Evolutionary conservation across 2,329 filamentous ascomycete species (phyloP), one percentile per base, ranked within the genome.

Genomic region (Bipolaris zeicola): DNA sequence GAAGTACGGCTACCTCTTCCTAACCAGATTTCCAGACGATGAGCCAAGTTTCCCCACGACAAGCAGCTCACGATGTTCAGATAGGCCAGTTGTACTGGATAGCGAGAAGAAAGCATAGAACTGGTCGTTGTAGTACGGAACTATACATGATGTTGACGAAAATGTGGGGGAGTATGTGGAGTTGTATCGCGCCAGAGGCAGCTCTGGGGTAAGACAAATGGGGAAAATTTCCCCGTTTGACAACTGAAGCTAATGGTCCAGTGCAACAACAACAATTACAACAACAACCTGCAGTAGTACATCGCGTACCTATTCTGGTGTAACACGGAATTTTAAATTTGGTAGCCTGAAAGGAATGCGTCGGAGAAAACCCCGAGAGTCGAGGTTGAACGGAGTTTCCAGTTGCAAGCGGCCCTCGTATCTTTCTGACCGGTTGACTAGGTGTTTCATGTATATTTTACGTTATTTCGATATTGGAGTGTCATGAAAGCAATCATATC

Each of bases 191-290:
- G 42, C 7, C 38, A 48, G 57, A 48, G 16, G 50, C 46, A 14
- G 3, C 37, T 28, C 33, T 33, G n/a, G 51, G 52, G 10, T 16
- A 41, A 13, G 48, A 43, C 52, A 8, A n/a, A 65, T 50, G 65
- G 65, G 65, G 67, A 59, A 68, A 67, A 36, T 57, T 61, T 64
- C 67, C 64, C 63, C 63, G 54, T 62, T 33, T 4, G 49, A 24
- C 3, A 10, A 20, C 44, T 28, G 13, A 33, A 22, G 50, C 47
- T 16, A 42, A 38, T 16, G 43, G 52, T 28, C 44, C 57, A 50
- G 49, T 49, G 39, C 42, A 39, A 41, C 28, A 4, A 36, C 22
- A 6, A 4, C 22, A 24, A 24, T 4, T 7, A 26, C 26, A 6
- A 31, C 11, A 33, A 11, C n/a, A 37, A 26, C 2, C 7, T 36